phyloP scores from a whole-genome alignment of 1,284 basidiomycete genomes.

The Tilletia caries region DNA sequence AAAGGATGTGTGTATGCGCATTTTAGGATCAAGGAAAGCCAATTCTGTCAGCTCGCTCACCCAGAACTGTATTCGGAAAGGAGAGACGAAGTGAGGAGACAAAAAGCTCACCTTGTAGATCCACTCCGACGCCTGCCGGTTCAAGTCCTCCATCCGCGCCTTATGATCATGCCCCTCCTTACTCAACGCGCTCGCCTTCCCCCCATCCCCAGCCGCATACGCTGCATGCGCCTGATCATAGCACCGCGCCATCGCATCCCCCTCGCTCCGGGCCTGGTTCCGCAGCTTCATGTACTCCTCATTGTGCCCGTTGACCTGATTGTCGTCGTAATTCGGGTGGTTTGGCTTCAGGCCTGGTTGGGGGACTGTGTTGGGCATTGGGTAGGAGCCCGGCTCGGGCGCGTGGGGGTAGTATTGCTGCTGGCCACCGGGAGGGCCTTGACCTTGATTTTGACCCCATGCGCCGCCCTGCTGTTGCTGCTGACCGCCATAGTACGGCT shows the following conservation, averaged over 20 bases:
- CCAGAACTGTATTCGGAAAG: too few relatives aligned
- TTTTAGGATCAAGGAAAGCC: too few relatives aligned
- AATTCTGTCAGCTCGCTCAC: too few relatives aligned
- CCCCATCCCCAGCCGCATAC: constrained; percentile 70
- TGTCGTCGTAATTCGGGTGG: constrained; percentile 26
- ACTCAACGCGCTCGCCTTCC: constrained; percentile 75
- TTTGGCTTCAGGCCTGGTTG: constrained; percentile 24
- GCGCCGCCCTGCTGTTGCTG: constrained; percentile 16
- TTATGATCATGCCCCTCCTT: constrained; percentile 79
- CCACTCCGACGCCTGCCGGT: constrained; percentile 81
- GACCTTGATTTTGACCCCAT: constrained; percentile 11
- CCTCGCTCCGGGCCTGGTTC: constrained; percentile 44
- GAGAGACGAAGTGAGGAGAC: background rate
- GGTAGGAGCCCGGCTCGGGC: constrained; percentile 37
- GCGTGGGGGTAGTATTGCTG: constrained; percentile 17
- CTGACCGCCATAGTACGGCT: constrained; percentile 4
- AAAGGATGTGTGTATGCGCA: too few relatives aligned
- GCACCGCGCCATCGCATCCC: constrained; percentile 47
- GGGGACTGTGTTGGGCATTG: constrained; percentile 19
- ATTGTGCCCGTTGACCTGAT: constrained; percentile 46
- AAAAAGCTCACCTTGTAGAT: constrained; percentile 61
- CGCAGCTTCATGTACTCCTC: constrained; percentile 46
- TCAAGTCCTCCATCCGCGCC: constrained; percentile 72
- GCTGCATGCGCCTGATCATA: constrained; percentile 57
- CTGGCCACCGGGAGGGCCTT: constrained; percentile 8